phyloP scores from a whole-genome alignment of 2,329 filamentous ascomycete genomes.

The Penicillium sp. region DNA sequence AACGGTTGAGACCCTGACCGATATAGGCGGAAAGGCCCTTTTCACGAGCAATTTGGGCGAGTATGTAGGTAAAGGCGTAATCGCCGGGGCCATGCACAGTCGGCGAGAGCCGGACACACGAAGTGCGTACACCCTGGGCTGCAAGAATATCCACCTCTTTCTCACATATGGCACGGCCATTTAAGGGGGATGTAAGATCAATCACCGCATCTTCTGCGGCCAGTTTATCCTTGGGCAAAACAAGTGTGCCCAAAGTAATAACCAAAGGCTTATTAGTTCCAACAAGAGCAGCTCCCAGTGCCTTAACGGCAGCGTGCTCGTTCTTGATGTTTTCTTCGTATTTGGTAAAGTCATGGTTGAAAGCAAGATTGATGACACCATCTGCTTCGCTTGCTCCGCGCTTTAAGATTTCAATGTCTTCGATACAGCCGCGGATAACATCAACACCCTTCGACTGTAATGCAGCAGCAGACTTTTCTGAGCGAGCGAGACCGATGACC shows the following conservation, averaged over 20 bases:
- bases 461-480: conserved; percentile 31
- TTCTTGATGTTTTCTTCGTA: conserved; percentile 30
- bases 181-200: conserved; percentile 17
- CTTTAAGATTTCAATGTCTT: conserved; percentile 40
- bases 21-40: conserved; percentile 40
- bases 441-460: conserved; percentile 39
- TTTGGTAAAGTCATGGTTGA: conserved; percentile 47
- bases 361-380: conserved; percentile 49
- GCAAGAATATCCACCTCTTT: conserved; percentile 22
- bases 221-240: conserved; percentile 28
- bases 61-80: conserved; percentile 33
- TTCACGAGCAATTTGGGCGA: conserved; percentile 32
- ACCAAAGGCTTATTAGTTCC: conserved; percentile 42
- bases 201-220: conserved; percentile 36
- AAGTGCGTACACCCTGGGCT: conserved; percentile 36
- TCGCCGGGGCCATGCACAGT: conserved; percentile 44
- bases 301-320: conserved; percentile 42
- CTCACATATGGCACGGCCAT: conserved; percentile 30
- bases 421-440: conserved; percentile 39
- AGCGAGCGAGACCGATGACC: conserved; percentile 49
- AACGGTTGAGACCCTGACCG: conserved; percentile 41
- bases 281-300: conserved; percentile 39
- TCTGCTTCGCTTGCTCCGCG: conserved; percentile 38
- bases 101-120: conserved; percentile 46
- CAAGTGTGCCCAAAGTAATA: conserved; percentile 42